A percentile compares a stretch with the other conserved stretches of the same genome.
Conservation (phyloP, 176 grass and related monocot genomes). For the Ananas comosus region DNA sequence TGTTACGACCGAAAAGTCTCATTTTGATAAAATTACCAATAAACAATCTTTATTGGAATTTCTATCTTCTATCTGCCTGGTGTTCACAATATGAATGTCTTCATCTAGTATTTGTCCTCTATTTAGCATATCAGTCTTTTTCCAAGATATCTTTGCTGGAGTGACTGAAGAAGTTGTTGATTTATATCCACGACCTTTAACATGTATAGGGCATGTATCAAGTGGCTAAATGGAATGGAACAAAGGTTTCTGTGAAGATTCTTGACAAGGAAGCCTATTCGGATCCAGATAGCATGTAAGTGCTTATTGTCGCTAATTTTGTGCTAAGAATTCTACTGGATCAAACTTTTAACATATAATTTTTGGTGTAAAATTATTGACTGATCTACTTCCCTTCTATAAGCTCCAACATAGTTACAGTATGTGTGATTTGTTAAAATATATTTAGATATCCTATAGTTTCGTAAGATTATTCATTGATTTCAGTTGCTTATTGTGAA, state of each 20-base stretch:
- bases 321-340: slow-evolving; percentile 11
- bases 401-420: no score
- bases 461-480: no score
- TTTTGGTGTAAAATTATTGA: no score
- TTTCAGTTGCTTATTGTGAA: no score
- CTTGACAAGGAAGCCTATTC: slow-evolving; percentile 80
- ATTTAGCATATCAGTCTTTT: background rate
- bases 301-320: slow-evolving; percentile 21
- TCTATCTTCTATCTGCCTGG: background rate
- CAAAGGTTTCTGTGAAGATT: slow-evolving; percentile 89
- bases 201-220: slow-evolving; percentile 43
- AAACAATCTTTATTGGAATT: background rate
- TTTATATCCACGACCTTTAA: slow-evolving; percentile 14
- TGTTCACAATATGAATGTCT: no score
- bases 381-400: no score
- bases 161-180: slow-evolving; percentile 8
- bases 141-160: background rate
- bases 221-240: slow-evolving; percentile 89
- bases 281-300: slow-evolving; percentile 81
- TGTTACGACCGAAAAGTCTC: background rate
- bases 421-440: no score
- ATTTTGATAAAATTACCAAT: background rate
- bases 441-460: no score
- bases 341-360: background rate
- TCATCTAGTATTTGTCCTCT: no score